phyloP scores from a whole-genome alignment of 2,329 filamentous ascomycete genomes.

The Corinectria fuckeliana region DNA sequence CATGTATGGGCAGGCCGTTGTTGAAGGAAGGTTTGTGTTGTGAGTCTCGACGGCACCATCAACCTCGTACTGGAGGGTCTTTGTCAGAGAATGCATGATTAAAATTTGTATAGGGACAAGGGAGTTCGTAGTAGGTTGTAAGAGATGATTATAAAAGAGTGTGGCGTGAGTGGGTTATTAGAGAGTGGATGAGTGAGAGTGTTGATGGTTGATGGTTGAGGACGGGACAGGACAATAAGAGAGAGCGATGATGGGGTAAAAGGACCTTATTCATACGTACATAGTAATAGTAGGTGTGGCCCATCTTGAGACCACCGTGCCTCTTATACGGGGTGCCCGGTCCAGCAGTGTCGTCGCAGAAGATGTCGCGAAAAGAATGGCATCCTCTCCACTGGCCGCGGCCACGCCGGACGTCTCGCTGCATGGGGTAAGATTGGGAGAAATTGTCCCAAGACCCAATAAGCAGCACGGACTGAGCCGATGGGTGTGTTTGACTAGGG shows the following conservation, averaged over 20 bases:
- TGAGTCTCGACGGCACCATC: constrained; percentile 79
- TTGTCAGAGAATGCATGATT: constrained; percentile 28
- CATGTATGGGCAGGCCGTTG: constrained; percentile 81
- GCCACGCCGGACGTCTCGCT: constrained; percentile 77
- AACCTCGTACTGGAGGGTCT: constrained; percentile 73
- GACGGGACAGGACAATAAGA: neutral
- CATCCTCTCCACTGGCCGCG: constrained; percentile 85
- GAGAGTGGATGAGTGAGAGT: neutral
- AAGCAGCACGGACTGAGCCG: constrained; percentile 75
- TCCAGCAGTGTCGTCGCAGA: constrained; percentile 72
- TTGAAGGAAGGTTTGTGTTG: constrained; percentile 75
- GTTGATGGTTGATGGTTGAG: constrained; percentile 15
- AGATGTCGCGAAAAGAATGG: constrained; percentile 84
- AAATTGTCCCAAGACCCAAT: constrained; percentile 98
- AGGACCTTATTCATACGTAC: constrained; percentile 57
- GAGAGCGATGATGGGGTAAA: constrained; percentile 8
- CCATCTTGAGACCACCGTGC: constrained; percentile 87
- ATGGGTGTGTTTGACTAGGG: constrained; percentile 64
- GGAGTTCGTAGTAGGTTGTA: neutral
- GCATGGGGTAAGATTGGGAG: constrained; percentile 76
- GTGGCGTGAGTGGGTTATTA: constrained; percentile 1
- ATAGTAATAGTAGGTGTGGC: constrained; percentile 94
- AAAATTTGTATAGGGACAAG: constrained; percentile 4
- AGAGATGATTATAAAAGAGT: constrained; percentile 1
- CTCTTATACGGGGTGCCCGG: constrained; percentile 51